These are phyloP conservation scores for Immersiella caudata DNA, from an alignment of 495 filamentous ascomycete genomes.

Conservation along the genomic window DNA sequence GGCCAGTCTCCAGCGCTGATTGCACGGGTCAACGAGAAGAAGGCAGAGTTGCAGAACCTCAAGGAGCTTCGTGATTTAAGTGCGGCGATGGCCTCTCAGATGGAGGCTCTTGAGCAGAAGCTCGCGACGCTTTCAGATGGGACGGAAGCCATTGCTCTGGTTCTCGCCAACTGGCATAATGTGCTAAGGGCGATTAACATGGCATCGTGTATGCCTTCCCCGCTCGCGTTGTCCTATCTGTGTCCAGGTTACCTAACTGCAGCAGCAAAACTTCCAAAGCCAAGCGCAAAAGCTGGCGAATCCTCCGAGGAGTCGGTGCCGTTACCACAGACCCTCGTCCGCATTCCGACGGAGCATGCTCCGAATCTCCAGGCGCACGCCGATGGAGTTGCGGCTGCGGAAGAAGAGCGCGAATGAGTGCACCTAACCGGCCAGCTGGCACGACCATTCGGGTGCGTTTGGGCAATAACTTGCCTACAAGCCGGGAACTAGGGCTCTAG, in stretches of 20 bases:
- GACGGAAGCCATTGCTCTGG: slow-evolving; percentile 92
- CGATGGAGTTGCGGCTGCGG: slow-evolving; percentile 38
- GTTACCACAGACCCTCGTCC: slow-evolving; percentile 78
- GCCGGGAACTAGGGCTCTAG: not conserved
- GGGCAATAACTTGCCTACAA: not conserved
- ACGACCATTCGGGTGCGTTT: not conserved
- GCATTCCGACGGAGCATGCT: slow-evolving; percentile 73
- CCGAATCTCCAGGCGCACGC: slow-evolving; percentile 57
- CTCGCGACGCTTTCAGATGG: slow-evolving; percentile 85
- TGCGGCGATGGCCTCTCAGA: slow-evolving; percentile 81
- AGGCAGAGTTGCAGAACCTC: slow-evolving; percentile 86
- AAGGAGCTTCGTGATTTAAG: slow-evolving; percentile 87
- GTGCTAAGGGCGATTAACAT: slow-evolving; percentile 92
- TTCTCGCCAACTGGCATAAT: slow-evolving; percentile 94
- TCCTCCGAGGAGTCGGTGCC: slow-evolving; percentile 48
- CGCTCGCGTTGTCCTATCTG: not conserved
- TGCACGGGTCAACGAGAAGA: slow-evolving; percentile 89
- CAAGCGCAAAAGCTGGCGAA: slow-evolving; percentile 33
- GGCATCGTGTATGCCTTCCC: slow-evolving; percentile 76
- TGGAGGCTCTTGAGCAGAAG: slow-evolving; percentile 89
- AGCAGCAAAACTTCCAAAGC: slow-evolving; percentile 53
- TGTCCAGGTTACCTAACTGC: slow-evolving; percentile 57
- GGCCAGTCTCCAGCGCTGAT: slow-evolving; percentile 81
- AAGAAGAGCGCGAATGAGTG: slow-evolving; percentile 37
- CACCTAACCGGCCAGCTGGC: not conserved